These are phyloP conservation scores for Candida boleticola DNA, from an alignment of 805 yeast species.

Conservation along the genomic window DNA sequence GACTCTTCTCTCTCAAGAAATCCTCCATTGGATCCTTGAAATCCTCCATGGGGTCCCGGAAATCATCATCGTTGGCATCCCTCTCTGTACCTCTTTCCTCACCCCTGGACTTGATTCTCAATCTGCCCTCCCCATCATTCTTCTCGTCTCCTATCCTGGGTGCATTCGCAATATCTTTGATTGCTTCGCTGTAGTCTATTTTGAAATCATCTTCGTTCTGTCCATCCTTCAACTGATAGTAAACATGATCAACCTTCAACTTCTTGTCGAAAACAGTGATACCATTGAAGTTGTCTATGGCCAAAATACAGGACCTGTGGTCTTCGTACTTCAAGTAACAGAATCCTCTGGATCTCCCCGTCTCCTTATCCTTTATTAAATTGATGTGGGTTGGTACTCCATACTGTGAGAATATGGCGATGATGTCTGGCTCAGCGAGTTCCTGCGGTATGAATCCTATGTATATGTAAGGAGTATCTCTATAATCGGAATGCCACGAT, in stretches of 20 bases:
- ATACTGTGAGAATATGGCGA: constrained; percentile 81
- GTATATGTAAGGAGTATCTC: constrained; percentile 70
- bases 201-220: constrained; percentile 46
- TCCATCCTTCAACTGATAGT: constrained; percentile 53
- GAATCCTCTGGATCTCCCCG: constrained; percentile 60
- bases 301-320: constrained; percentile 74
- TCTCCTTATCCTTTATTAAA: constrained; percentile 58
- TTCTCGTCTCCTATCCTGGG: too few relatives aligned
- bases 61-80: constrained; percentile 19
- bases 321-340: constrained; percentile 83
- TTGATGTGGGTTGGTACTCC: constrained; percentile 81
- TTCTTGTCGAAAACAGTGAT: constrained; percentile 47
- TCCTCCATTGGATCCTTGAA: constrained; percentile 38
- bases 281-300: constrained; percentile 88
- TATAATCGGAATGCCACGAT: constrained; percentile 89
- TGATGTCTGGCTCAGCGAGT: constrained; percentile 70
- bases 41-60: constrained; percentile 37
- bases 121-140: constrained; percentile 2
- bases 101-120: constrained; percentile 8
- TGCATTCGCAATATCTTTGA: not conserved
- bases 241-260: constrained; percentile 68
- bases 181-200: constrained; percentile 24
- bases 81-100: not conserved
- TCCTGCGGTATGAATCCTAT: constrained; percentile 71
- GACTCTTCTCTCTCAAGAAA: constrained; percentile 10